Evolutionary conservation across 176 grass and related monocot species (phyloP), one percentile per base, ranked within the genome.

Genomic region (Aegilops bicornis): DNA sequence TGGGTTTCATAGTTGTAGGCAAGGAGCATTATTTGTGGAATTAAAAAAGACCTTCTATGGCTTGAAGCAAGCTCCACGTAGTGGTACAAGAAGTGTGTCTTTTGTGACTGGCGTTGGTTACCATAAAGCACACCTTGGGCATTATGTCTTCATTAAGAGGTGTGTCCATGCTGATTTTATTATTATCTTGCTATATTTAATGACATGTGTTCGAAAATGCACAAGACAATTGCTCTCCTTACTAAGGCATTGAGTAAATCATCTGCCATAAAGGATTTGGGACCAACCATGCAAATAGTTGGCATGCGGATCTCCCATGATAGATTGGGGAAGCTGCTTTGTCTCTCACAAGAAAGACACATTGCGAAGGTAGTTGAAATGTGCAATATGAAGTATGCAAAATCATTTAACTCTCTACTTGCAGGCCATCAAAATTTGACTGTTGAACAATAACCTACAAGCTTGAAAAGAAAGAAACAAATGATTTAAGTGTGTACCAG

Each of bases 211-310:
- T 64, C 0, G 0, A 31, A 58, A 82, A 25, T 0, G 10, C 15
- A 35, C 12, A 2, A 82, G 17, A 82, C 29, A 2, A 47, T 22
- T 43, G 5, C 4, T 19, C 17, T 86, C 5, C 80, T 77, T 6
- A 56, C 68, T 29, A 54, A 54, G 50, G 50, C 16, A 54, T 19
- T 54, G 16, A 54, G 5, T 19, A 54, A 54, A 54, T 19, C 45
- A 48, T 48, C 45, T 48, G 12, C 4, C 50, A 56, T 82, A 61
- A 86, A 90, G 14, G 68, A 90, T 12, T 86, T 90, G 17, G 65
- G 77, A 5, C 27, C 17, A 2, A 13, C 31, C 23, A 63, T 24
- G n/a, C 60, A 63, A 63, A 63, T 63, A 63, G 3, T 24, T 19
- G 50, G 16, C 50, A 54, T 19, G 50, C 1, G 12, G 10, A 63